Conservation (phyloP, 2,329 filamentous ascomycete species). For the Trichoderma harzianum region DNA sequence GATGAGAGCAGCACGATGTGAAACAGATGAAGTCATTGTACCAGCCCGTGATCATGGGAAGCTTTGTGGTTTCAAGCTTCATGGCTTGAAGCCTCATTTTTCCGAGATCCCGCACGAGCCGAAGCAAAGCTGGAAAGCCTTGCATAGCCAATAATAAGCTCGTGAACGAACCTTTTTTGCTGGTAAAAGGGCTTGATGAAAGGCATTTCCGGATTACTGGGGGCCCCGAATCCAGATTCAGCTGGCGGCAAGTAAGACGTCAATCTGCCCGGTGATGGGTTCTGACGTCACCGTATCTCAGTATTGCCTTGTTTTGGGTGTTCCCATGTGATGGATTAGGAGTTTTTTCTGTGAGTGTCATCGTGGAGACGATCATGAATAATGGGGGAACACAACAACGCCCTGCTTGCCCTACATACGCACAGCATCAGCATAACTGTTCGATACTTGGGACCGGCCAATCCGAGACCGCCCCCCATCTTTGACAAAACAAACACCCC, state of each 20-base stretch:
- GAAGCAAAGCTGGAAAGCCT: not conserved
- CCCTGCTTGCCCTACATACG: not conserved
- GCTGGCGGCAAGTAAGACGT: not conserved
- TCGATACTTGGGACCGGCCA: not conserved
- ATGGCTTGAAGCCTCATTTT: not conserved
- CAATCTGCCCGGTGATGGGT: not conserved
- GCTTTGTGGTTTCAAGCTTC: not conserved
- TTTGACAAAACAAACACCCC: not conserved
- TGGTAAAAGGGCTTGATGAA: not conserved
- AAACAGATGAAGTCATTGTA: not conserved
- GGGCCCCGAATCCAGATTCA: not conserved
- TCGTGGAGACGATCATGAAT: not conserved
- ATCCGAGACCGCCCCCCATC: not conserved
- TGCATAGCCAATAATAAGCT: not conserved
- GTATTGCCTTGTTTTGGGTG: not conserved
- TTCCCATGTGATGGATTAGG: not conserved
- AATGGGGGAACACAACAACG: not conserved
- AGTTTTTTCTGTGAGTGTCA: not conserved
- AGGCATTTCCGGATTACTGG: not conserved
- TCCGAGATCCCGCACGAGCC: not conserved
- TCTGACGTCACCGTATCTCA: not conserved
- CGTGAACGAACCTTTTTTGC: not conserved
- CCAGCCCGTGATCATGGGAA: not conserved
- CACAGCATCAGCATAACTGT: not conserved
- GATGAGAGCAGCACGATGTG: not conserved